Percentiles rank a stretch among this genome's conserved stretches.
Evolutionary conservation across 1,139 yeast species (phyloP).

Genomic region (Entelexis sorbosivorans): DNA sequence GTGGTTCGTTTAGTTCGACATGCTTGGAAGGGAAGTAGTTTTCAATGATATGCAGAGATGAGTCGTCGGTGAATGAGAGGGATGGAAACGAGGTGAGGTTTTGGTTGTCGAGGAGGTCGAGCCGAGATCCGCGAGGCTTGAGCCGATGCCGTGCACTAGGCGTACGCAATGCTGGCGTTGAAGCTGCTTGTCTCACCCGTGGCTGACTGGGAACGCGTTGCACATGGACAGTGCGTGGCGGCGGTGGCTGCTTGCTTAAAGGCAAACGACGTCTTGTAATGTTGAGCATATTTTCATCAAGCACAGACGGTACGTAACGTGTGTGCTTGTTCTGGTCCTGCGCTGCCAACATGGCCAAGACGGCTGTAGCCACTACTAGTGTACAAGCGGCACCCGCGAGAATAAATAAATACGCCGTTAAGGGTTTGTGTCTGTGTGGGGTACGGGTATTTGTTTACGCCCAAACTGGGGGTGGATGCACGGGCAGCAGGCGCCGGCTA

Average conservation of each 20-base stretch:
- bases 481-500: not conserved
- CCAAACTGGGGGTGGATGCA: not conserved
- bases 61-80: conserved; percentile 26
- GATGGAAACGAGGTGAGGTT: conserved; percentile 54
- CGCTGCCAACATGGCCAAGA: not conserved
- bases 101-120: conserved; percentile 49
- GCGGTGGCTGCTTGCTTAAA: not conserved
- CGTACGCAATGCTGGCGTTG: conserved; percentile 10
- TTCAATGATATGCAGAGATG: conserved; percentile 26
- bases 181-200: conserved; percentile 5
- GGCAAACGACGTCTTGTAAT: conserved; percentile 1
- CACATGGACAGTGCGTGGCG: not conserved
- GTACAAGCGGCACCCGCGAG: too few relatives aligned
- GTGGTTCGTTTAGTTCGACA: not conserved
- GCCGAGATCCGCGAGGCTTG: conserved; percentile 36
- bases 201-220: not conserved
- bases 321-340: not conserved
- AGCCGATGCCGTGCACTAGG: conserved; percentile 14
- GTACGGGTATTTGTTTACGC: conserved; percentile 8
- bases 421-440: not conserved
- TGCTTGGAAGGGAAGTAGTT: conserved; percentile 26
- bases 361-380: not conserved
- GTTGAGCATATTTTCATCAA: conserved; percentile 8
- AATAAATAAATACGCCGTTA: not conserved
- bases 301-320: not conserved